Base-by-base conservation (phyloP, 306 rosid species). In the Vigna nakashimae region DNA sequence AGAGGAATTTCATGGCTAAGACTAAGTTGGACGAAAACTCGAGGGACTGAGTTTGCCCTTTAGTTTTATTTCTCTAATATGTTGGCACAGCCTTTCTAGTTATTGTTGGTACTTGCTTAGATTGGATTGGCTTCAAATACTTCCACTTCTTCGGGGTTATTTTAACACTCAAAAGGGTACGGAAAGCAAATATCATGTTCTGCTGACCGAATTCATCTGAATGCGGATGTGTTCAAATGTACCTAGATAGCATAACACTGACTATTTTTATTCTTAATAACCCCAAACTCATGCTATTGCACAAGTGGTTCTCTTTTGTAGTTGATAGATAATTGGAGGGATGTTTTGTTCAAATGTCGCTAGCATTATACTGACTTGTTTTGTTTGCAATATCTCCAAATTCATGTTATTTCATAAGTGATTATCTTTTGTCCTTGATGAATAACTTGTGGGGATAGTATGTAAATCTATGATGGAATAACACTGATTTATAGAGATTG, bases 321-420 rank as follows among this genome's bases (percentile, higher is more conserved):
- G 69, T 69, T 71, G 59, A 74, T 50, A 71, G 73, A 65, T 59
- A 63, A 69, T 45, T 52, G 56, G 71, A 65, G 76, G 76, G 77
- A 79, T 38, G 58, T 42, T 42, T 11, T n/a, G 49, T 43, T 57
- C 20, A 69, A 58, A 30, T 78, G 28, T 60, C 1, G 3, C 53
- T 69, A 62, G 52, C 32, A 38, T 46, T 65, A 20, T 9, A 9
- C 42, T 46, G 73, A 63, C 50, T 59, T 71, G 55, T 40, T 82
- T 68, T 69, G 74, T 64, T 75, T 46, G 30, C 72, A 38, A 73
- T 26, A 38, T 42, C 65, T 72, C n/a, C 43, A 28, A 45, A 32
- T 36, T 79, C 17, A 36, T 80, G 57, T 69, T 50, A 13, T 38
- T 30, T 51, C 18, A 32, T 62, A 43, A 62, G 45, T 45, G 80